Conservation (phyloP, 306 rosid genomes). For the Astragalus membranaceus region DNA sequence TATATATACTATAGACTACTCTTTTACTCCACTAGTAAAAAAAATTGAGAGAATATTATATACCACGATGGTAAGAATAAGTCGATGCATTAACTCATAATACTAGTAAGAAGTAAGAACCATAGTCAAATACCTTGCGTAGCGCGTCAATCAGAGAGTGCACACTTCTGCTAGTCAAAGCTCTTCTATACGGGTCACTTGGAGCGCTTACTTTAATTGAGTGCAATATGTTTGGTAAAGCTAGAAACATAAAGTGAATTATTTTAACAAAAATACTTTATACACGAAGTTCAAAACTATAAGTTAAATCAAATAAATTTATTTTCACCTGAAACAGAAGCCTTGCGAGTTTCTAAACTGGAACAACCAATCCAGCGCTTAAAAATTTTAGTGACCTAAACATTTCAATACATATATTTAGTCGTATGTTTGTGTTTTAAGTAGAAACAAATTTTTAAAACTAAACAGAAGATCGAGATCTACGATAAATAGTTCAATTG, state of each 20-base stretch:
- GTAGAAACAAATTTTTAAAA: background rate
- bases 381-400: constrained; percentile 5
- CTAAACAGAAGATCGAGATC: too few relatives aligned
- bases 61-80: too few relatives aligned
- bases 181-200: background rate
- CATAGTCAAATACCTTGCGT: background rate
- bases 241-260: constrained; percentile 19
- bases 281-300: background rate
- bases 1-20: too few relatives aligned
- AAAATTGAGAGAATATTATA: too few relatives aligned
- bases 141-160: background rate
- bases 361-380: background rate
- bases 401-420: background rate
- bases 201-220: background rate
- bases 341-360: background rate
- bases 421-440: background rate
- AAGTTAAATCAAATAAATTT: background rate
- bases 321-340: constrained; percentile 9
- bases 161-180: background rate
- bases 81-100: background rate
- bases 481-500: too few relatives aligned
- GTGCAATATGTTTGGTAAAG: constrained; percentile 1
- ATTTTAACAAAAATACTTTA: background rate
- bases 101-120: background rate
- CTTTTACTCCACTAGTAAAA: too few relatives aligned